These are phyloP conservation scores for Ustilago xerochloae DNA, from an alignment of 1,284 basidiomycete genomes.

Conservation along the genomic window DNA sequence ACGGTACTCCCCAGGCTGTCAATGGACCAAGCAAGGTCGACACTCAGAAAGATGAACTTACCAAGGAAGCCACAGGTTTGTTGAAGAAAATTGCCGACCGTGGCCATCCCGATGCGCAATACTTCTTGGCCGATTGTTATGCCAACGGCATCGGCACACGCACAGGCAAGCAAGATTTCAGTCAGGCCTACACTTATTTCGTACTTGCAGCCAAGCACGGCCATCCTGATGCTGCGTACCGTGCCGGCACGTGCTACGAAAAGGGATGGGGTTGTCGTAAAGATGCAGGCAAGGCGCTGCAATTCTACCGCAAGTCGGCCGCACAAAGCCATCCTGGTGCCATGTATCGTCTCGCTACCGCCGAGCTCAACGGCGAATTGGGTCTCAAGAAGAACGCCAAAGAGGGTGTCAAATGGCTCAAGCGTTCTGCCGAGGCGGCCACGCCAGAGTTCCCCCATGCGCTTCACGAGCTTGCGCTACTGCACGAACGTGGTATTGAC, in stretches of 20 bases:
- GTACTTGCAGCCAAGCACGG: conserved; percentile 96
- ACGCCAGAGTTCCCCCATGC: conserved; percentile 94
- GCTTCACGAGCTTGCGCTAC: conserved; percentile 89
- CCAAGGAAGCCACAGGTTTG: conserved; percentile 88
- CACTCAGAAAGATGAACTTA: conserved; percentile 72
- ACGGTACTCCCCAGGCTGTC: conserved; percentile 17
- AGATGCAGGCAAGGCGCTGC: conserved; percentile 89
- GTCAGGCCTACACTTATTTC: conserved; percentile 94
- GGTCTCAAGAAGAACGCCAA: conserved; percentile 86
- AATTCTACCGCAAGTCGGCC: conserved; percentile 91
- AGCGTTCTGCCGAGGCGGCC: conserved; percentile 84
- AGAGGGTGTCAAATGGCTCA: conserved; percentile 98
- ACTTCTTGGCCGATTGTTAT: conserved; percentile 97
- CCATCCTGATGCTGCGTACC: conserved; percentile 95
- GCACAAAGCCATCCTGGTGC: conserved; percentile 91
- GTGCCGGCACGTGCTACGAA: conserved; percentile 96
- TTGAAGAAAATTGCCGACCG: conserved; percentile 91
- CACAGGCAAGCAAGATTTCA: conserved; percentile 88
- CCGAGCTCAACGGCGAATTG: conserved; percentile 94
- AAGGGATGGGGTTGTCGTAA: conserved; percentile 97
- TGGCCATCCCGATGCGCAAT: conserved; percentile 92
- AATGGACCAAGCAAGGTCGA: conserved; percentile 43
- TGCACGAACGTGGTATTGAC: conserved; percentile 94
- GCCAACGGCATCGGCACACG: conserved; percentile 94
- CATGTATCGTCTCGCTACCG: conserved; percentile 94